Base-by-base conservation (phyloP, 192 early-diverging fungal genomes). In the Dimargaris cristalligena region DNA sequence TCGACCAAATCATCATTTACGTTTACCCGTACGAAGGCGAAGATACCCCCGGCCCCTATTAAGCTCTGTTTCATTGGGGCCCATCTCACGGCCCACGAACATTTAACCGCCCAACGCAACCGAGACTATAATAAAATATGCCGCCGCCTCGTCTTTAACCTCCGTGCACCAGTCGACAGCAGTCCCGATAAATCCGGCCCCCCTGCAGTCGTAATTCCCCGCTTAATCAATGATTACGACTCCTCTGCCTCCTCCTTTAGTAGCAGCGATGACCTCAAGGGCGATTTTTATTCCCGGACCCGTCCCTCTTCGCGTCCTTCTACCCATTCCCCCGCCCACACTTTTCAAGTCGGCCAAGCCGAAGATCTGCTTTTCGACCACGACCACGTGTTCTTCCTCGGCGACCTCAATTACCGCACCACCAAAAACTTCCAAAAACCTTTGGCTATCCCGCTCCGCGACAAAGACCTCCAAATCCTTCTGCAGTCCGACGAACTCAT, bases 401-500 rank as follows among this genome's bases (percentile, higher is more conserved):
- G 58, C 28, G 58, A 59, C 45, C 45, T 59, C 23, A 59, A 59
- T 31, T 59, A 59, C 28, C 38, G 58, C 9, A 29, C 20, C 45
- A 29, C 22, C 11, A 10, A 22, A 1, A 59, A 47, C 38, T 18
- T 59, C 38, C 13, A 45, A 2, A 9, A 20, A 44, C 2, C 25
- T 45, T 44, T 59, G 2, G 18, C 11, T 8, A 25, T 56, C 16
- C 54, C 54, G 2, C 30, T 56, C 13, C 18, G 16, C 13, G 31
- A 3, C 29, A 33, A 10, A 2, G 34, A 31, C 1, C 44, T 26
- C 13, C 22, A 32, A 8, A 23, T 25, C 2, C 23, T 59, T 34
- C n/a, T 4, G 9, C 13, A 59, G 25, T 33, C 18, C 30, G 58
- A 59, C 28, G 44, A 59, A 44, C 45, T 59, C 38, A 30, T 8